A percentile compares a stretch with the other conserved stretches of the same genome.
These are phyloP conservation scores for Nidularia sp. DNA, from an alignment of 768 basidiomycete species.

Conservation along the genomic window DNA sequence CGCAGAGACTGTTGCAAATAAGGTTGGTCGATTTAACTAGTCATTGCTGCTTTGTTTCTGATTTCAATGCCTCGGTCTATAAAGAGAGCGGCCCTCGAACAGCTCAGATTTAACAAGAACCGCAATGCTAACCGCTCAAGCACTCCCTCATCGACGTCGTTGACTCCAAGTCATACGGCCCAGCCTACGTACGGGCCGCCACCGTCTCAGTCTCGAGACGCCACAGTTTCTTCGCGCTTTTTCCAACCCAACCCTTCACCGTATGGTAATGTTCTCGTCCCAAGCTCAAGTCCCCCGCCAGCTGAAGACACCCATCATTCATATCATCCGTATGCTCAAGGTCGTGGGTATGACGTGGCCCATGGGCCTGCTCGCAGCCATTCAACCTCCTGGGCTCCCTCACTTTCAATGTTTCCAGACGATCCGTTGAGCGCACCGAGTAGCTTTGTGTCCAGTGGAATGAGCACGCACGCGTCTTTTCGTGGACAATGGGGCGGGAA, in stretches of 20 bases:
- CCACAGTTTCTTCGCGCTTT: conserved; percentile 63
- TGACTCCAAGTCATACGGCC: conserved; percentile 15
- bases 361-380: conserved; percentile 32
- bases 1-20: conserved; percentile 38
- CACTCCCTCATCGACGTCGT: conserved; percentile 19
- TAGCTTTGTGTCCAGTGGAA: conserved; percentile 44
- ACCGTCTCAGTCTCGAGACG: conserved; percentile 74
- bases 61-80: too few species aligned
- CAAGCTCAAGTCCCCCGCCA: conserved; percentile 65
- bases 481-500: conserved; percentile 39
- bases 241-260: conserved; percentile 42
- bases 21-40: conserved; percentile 2
- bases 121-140: conserved; percentile 22
- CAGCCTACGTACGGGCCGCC: conserved; percentile 27
- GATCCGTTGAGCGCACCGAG: conserved; percentile 62
- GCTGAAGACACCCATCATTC: conserved; percentile 33
- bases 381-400: conserved; percentile 30
- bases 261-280: conserved; percentile 63
- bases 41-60: too few species aligned
- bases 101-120: conserved; percentile 40
- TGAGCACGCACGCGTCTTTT: conserved; percentile 46
- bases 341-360: conserved; percentile 37
- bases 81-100: conserved; percentile 41
- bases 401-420: conserved; percentile 21
- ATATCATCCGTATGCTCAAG: conserved; percentile 33